A percentile compares a stretch with the other conserved stretches of the same genome.
These are phyloP conservation scores for Golubevia sp. DNA, from an alignment of 1,284 basidiomycete species.

Conservation along the genomic window DNA sequence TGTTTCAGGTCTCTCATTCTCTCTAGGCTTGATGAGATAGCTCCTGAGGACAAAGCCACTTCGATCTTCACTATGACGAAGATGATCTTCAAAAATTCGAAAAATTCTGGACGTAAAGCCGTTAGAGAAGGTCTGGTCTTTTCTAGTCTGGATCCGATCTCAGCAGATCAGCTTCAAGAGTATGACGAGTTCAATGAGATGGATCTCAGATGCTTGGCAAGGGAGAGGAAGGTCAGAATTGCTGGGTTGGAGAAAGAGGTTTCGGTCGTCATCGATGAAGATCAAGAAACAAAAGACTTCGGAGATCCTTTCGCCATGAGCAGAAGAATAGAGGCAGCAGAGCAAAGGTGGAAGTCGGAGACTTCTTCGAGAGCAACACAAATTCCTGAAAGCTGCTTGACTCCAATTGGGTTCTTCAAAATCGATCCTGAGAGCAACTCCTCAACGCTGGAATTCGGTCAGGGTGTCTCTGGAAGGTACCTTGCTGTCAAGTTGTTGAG, in stretches of 20 bases:
- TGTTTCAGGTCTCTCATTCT: not conserved
- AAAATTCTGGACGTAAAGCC: not conserved
- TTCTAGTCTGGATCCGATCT: not conserved
- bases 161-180: not conserved
- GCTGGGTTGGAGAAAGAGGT: not conserved
- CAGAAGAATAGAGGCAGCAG: not conserved
- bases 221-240: not conserved
- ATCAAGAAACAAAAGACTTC: not conserved
- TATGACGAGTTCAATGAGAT: not conserved
- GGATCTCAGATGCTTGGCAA: not conserved
- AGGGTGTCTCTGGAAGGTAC: too few relatives aligned
- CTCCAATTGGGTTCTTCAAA: too few relatives aligned
- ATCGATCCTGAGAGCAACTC: too few relatives aligned
- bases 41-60: not conserved
- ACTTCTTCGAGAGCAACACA: not conserved
- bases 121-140: not conserved
- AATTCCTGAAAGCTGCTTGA: not conserved
- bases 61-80: not conserved
- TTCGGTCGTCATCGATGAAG: not conserved
- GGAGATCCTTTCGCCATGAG: not conserved
- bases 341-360: not conserved
- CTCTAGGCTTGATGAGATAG: not conserved
- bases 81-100: not conserved
- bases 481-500: too few relatives aligned
- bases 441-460: too few relatives aligned